phyloP scores from a whole-genome alignment of 1,139 yeast species.

The Hyphopichia pseudoburtonii region DNA sequence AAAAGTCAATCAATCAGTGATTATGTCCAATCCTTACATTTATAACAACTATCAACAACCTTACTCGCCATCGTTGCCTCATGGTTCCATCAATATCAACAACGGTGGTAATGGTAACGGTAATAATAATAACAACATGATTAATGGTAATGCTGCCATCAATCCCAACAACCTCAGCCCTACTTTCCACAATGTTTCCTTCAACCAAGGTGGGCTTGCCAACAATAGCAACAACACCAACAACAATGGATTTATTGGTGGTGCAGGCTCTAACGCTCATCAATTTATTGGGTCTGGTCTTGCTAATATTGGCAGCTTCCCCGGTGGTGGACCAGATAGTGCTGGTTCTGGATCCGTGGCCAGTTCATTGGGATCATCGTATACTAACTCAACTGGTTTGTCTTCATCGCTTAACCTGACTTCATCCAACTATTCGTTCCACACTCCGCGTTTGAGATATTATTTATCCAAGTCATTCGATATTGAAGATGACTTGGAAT shows the following conservation, averaged over 20 bases:
- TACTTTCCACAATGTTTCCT: no score
- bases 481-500: conserved; percentile 64
- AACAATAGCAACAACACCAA: no score
- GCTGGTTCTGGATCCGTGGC: background rate
- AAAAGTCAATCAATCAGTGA: background rate
- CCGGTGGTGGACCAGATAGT: background rate
- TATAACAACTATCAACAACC: conserved; percentile 37
- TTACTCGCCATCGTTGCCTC: conserved; percentile 19
- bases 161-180: no score
- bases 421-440: conserved; percentile 34
- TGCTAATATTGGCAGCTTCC: background rate
- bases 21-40: conserved; percentile 37
- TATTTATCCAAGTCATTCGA: conserved; percentile 61
- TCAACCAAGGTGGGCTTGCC: background rate
- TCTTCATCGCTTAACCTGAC: conserved; percentile 9
- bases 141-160: no score
- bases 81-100: conserved; percentile 3
- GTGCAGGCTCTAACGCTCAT: no score
- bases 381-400: conserved; percentile 12
- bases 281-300: background rate
- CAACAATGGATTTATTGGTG: background rate
- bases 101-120: background rate
- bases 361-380: conserved; percentile 3
- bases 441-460: conserved; percentile 45
- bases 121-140: conserved; percentile 8